A percentile compares a stretch with the other conserved stretches of the same genome.
Evolutionary conservation across 2,329 filamentous ascomycete species (phyloP).

Genomic region (Parafenestella ontariensis): DNA sequence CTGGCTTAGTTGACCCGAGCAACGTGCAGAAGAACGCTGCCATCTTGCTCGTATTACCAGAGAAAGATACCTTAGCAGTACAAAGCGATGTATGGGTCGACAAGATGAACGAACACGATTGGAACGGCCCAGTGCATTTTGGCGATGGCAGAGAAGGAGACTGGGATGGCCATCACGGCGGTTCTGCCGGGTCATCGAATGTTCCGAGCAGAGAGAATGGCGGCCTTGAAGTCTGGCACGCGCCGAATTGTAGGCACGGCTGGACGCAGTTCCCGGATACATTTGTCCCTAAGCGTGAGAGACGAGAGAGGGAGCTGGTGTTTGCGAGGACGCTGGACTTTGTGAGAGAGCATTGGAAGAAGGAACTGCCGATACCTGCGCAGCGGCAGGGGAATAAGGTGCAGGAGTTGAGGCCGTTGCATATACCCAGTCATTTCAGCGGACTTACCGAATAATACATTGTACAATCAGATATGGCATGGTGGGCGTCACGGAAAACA

Average conservation of each 20-base stretch:
- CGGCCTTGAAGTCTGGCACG: slow-evolving; percentile 50
- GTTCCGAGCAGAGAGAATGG: slow-evolving; percentile 30
- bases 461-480: background rate
- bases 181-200: slow-evolving; percentile 19
- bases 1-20: slow-evolving; percentile 45
- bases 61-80: slow-evolving; percentile 50
- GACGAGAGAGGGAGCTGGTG: slow-evolving; percentile 44
- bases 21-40: slow-evolving; percentile 49
- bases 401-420: slow-evolving; percentile 26
- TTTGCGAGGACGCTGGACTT: slow-evolving; percentile 47
- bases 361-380: slow-evolving; percentile 22
- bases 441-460: slow-evolving; percentile 3
- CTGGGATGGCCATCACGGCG: slow-evolving; percentile 36
- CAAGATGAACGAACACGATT: slow-evolving; percentile 44
- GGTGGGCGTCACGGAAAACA: background rate
- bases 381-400: slow-evolving; percentile 18
- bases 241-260: slow-evolving; percentile 46
- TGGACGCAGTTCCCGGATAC: slow-evolving; percentile 54
- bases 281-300: slow-evolving; percentile 48
- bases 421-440: slow-evolving; percentile 21
- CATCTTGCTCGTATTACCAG: slow-evolving; percentile 52
- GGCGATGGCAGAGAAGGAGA: slow-evolving; percentile 43
- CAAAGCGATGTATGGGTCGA: slow-evolving; percentile 54
- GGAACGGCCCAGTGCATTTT: slow-evolving; percentile 44
- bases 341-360: slow-evolving; percentile 47